Conservation (phyloP, 2,329 filamentous ascomycete genomes). For the Colletotrichum nymphaeae region DNA sequence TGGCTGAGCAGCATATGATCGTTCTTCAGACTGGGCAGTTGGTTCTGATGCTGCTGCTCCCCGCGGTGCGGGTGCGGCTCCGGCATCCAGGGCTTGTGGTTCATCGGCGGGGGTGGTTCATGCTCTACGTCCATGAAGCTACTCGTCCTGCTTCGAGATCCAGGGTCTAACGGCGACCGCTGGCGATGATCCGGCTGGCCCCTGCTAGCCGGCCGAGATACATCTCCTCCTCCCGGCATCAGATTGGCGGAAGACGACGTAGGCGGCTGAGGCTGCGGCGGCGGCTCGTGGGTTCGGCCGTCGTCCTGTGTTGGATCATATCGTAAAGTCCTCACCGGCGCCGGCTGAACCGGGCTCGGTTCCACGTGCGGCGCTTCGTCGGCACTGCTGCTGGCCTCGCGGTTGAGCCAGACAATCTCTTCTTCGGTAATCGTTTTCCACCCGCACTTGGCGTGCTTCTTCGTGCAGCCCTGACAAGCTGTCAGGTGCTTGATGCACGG, state of each 20-base stretch:
- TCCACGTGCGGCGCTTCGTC: constrained; percentile 44
- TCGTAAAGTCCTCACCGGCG: constrained; percentile 36
- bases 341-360: constrained; percentile 35
- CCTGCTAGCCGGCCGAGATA: constrained; percentile 32
- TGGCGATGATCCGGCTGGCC: constrained; percentile 27
- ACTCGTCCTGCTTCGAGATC: constrained; percentile 30
- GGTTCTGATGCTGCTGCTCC: constrained; percentile 15
- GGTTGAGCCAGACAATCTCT: constrained; percentile 60
- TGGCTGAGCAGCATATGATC: constrained; percentile 46
- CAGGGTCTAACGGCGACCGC: constrained; percentile 24
- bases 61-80: constrained; percentile 24
- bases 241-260: constrained; percentile 7
- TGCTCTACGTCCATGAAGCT: constrained; percentile 36
- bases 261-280: not conserved
- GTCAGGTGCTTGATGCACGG: constrained; percentile 88
- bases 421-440: constrained; percentile 86
- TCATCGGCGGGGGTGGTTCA: constrained; percentile 10
- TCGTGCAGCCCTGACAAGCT: constrained; percentile 87
- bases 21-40: constrained; percentile 35
- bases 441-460: constrained; percentile 88
- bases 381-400: constrained; percentile 42
- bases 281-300: constrained; percentile 21
- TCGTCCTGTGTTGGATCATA: constrained; percentile 34
- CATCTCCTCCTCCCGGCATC: constrained; percentile 23
- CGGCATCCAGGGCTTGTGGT: constrained; percentile 27